Conservation (phyloP, 1,139 yeast species). For the Yamadazyma triangularis region DNA sequence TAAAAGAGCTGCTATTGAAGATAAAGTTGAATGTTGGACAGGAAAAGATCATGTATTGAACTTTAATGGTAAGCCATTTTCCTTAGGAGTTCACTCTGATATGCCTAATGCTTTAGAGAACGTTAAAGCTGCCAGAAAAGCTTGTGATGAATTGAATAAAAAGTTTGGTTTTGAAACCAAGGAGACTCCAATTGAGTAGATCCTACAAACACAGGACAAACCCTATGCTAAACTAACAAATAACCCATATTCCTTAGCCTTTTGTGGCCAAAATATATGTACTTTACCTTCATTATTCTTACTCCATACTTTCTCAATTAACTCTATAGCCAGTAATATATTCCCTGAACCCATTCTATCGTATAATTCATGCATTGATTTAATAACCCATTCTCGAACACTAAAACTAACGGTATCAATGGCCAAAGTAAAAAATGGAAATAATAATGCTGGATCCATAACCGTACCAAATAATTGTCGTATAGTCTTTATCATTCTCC, state of each 20-base stretch:
- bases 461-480: constrained; percentile 5
- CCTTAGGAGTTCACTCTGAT: constrained; percentile 29
- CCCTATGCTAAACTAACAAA: constrained; percentile 6
- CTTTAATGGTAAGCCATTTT: constrained; percentile 20
- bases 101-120: constrained; percentile 27
- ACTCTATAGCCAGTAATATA: constrained; percentile 6
- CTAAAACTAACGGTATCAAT: constrained; percentile 7
- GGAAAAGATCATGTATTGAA: constrained; percentile 15
- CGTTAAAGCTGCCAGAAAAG: constrained; percentile 18
- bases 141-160: constrained; percentile 19
- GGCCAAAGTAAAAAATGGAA: constrained; percentile 9
- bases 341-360: constrained; percentile 7
- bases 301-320: constrained; percentile 7
- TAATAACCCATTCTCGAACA: constrained; percentile 7
- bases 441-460: constrained; percentile 6
- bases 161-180: constrained; percentile 4
- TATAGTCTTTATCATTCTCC: constrained; percentile 3
- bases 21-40: constrained; percentile 12
- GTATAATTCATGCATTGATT: constrained; percentile 3
- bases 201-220: too few species aligned
- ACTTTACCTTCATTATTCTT: constrained; percentile 6
- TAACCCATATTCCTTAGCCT: constrained; percentile 5
- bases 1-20: constrained; percentile 14
- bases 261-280: constrained; percentile 9
- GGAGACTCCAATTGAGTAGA: too few species aligned